Evolutionary conservation across 1,284 basidiomycete genomes (phyloP).

Genomic region (Porodaedalea pini): DNA sequence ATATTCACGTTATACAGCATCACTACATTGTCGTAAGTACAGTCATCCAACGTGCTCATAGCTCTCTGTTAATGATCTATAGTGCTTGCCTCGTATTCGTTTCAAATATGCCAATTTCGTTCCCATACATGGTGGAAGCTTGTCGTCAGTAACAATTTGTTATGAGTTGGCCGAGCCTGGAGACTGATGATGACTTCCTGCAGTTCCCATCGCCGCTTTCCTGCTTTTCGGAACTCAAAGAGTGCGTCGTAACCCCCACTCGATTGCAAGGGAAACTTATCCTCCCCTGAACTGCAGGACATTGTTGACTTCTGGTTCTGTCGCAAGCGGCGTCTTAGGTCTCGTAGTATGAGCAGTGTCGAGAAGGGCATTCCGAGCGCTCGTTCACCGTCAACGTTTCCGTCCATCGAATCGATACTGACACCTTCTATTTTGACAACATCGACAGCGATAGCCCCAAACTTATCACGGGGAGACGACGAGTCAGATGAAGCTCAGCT

Average conservation of each 20-base stretch:
- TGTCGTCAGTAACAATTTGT: constrained; percentile 36
- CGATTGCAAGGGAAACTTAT: neutral
- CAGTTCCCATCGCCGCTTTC: constrained; percentile 44
- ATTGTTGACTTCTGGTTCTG: constrained; percentile 34
- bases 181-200: neutral
- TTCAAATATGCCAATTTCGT: constrained; percentile 29
- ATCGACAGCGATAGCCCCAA: neutral
- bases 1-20: constrained; percentile 44
- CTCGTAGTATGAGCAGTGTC: neutral
- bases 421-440: constrained; percentile 4
- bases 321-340: neutral
- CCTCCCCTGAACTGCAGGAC: constrained; percentile 30
- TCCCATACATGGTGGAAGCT: constrained; percentile 50
- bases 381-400: neutral
- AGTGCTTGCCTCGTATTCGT: constrained; percentile 44
- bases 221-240: constrained; percentile 47
- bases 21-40: constrained; percentile 39
- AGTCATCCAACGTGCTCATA: neutral
- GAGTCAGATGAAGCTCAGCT: neutral
- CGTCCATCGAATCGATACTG: constrained; percentile 8
- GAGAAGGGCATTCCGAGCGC: constrained; percentile 13
- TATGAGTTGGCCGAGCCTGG: neutral
- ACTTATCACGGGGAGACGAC: neutral
- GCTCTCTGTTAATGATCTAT: constrained; percentile 25
- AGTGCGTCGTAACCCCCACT: constrained; percentile 28